These are phyloP conservation scores for Tremellales sp. DNA, from an alignment of 1,284 basidiomycete species.

Conservation along the genomic window DNA sequence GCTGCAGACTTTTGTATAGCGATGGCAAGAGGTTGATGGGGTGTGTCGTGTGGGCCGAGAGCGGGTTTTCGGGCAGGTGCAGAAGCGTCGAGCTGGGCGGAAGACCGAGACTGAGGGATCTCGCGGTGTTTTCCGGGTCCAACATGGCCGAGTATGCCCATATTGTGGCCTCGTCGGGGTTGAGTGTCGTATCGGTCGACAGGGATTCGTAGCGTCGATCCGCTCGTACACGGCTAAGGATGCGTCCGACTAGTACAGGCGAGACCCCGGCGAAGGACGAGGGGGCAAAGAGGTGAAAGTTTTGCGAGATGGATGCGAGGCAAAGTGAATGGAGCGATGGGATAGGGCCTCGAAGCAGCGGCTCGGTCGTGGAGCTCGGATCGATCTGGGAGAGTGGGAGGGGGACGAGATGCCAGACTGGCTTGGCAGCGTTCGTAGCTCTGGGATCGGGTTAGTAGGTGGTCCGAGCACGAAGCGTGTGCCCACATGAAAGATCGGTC, in stretches of 20 bases:
- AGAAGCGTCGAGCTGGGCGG: conserved; percentile 14
- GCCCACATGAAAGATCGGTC: conserved; percentile 12
- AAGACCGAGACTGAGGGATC: conserved; percentile 18
- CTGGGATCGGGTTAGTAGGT: conserved; percentile 9
- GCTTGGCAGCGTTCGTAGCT: conserved; percentile 12
- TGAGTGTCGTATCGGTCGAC: neutral
- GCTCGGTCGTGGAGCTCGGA: neutral
- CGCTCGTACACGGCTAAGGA: conserved; percentile 24
- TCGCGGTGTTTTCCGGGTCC: conserved; percentile 19
- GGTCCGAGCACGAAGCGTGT: neutral
- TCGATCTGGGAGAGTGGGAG: conserved; percentile 30
- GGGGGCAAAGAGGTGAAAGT: conserved; percentile 26
- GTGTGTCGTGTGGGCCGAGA: conserved; percentile 18
- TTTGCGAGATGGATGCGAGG: conserved; percentile 26
- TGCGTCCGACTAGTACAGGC: conserved; percentile 11
- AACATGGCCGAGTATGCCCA: conserved; percentile 29
- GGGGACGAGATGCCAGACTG: conserved; percentile 32
- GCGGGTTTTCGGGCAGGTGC: conserved; percentile 18
- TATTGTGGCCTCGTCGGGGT: conserved; percentile 38
- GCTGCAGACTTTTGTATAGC: conserved; percentile 15
- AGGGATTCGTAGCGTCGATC: conserved; percentile 25
- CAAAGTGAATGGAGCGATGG: conserved; percentile 27
- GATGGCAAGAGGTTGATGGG: conserved; percentile 29
- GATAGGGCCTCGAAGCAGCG: conserved; percentile 5
- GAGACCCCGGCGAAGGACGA: conserved; percentile 18